A percentile compares a stretch with the other conserved stretches of the same genome.
These are phyloP conservation scores for Sugiyamaella paludigena DNA, from an alignment of 1,139 yeast species.

Conservation along the genomic window DNA sequence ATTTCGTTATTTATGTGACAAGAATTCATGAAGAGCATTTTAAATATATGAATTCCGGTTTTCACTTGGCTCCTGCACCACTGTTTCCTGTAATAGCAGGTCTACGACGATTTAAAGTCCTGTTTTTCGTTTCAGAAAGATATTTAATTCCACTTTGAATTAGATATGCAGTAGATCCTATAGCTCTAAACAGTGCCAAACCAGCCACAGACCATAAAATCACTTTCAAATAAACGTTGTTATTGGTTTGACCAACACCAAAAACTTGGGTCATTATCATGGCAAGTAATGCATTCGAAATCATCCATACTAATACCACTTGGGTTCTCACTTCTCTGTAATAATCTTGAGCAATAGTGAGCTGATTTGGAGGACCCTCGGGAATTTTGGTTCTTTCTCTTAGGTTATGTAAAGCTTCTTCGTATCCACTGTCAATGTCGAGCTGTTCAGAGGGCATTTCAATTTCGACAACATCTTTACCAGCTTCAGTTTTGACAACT, in stretches of 20 bases:
- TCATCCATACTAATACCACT: slow-evolving; percentile 90
- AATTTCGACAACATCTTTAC: slow-evolving; percentile 64
- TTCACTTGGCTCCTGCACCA: too few species aligned
- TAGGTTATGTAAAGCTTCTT: slow-evolving; percentile 70
- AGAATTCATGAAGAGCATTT: too few species aligned
- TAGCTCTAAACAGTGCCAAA: slow-evolving; percentile 72
- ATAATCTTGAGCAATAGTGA: slow-evolving; percentile 75
- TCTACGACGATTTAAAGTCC: slow-evolving; percentile 25
- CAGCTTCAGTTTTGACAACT: slow-evolving; percentile 53
- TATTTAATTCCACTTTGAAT: slow-evolving; percentile 42
- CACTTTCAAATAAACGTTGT: slow-evolving; percentile 74
- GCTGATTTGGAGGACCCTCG: slow-evolving; percentile 51
- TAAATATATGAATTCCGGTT: too few species aligned
- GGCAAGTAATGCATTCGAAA: slow-evolving; percentile 71
- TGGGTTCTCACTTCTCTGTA: slow-evolving; percentile 92
- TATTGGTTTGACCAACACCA: slow-evolving; percentile 46
- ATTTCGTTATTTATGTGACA: too few species aligned
- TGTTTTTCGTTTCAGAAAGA: slow-evolving; percentile 30
- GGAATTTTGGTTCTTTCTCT: slow-evolving; percentile 62
- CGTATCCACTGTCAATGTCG: slow-evolving; percentile 84
- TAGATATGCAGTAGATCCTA: slow-evolving; percentile 72
- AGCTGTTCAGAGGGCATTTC: slow-evolving; percentile 89
- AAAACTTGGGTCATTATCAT: slow-evolving; percentile 87
- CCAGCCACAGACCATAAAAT: slow-evolving; percentile 90
- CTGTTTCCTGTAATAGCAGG: slow-evolving; percentile 26